These are phyloP conservation scores for Cladobotryum mycophilum DNA, from an alignment of 2,329 filamentous ascomycete species.

Conservation along the genomic window DNA sequence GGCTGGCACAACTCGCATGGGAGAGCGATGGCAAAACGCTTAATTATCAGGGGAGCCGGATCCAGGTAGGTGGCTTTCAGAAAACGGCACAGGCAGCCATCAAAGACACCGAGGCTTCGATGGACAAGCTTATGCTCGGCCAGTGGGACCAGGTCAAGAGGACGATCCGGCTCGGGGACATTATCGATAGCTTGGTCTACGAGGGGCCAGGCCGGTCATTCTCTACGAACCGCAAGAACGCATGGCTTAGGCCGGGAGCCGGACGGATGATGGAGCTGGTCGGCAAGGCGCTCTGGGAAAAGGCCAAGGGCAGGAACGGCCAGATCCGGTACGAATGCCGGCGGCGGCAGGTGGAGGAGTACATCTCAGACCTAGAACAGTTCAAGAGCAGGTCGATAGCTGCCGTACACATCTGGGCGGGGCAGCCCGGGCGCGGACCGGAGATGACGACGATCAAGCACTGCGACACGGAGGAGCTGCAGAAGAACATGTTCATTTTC, in stretches of 20 bases:
- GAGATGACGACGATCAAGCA: constrained; percentile 11
- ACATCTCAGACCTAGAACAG: not conserved
- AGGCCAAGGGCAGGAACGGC: constrained; percentile 1
- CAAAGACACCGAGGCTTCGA: not conserved
- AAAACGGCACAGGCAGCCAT: too few relatives aligned
- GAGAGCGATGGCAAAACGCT: too few relatives aligned
- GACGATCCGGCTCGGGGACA: not conserved
- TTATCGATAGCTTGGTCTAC: constrained; percentile 1
- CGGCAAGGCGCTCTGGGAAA: not conserved
- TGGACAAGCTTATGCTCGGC: not conserved
- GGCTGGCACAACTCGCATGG: too few relatives aligned
- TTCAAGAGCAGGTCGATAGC: not conserved
- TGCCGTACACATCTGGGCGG: constrained; percentile 7
- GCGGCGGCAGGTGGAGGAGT: not conserved
- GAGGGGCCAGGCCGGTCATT: constrained; percentile 9
- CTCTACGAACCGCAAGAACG: constrained; percentile 9
- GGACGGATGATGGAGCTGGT: not conserved
- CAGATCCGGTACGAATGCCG: not conserved
- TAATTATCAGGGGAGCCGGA: too few relatives aligned
- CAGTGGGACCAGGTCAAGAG: not conserved
- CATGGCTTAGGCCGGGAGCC: constrained; percentile 7
- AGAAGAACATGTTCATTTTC: constrained; percentile 9
- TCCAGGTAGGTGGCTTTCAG: too few relatives aligned
- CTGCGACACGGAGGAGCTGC: constrained; percentile 10
- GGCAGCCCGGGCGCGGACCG: constrained; percentile 10